phyloP scores from a whole-genome alignment of 1,139 yeast genomes.

The Saccharomycopsis phalli region DNA sequence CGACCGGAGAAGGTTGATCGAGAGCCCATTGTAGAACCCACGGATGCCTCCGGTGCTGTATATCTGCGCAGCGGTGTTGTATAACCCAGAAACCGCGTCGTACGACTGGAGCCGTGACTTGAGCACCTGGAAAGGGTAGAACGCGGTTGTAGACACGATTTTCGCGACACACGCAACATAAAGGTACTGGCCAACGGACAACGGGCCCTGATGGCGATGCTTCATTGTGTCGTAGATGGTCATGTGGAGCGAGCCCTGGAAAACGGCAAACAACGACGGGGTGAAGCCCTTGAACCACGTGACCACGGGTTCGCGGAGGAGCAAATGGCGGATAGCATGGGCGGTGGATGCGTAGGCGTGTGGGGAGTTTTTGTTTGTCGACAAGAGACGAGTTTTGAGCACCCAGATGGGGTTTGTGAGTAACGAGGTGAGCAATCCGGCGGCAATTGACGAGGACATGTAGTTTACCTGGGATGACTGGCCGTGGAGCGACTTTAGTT shows the following conservation, averaged over 20 bases:
- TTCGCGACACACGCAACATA: constrained; percentile 63
- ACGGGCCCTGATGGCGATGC: constrained; percentile 23
- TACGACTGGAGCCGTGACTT: constrained; percentile 68
- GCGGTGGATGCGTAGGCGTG: constrained; percentile 49
- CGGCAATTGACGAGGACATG: constrained; percentile 45
- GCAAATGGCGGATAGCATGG: constrained; percentile 48
- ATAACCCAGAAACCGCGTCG: constrained; percentile 26
- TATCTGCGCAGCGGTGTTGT: constrained; percentile 26
- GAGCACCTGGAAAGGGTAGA: constrained; percentile 83
- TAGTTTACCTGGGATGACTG: constrained; percentile 30
- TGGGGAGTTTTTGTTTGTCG: constrained; percentile 38
- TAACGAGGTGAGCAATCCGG: constrained; percentile 70
- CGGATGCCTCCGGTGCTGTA: constrained; percentile 37
- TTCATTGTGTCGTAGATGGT: constrained; percentile 75
- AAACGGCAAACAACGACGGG: constrained; percentile 76
- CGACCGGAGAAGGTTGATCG: constrained; percentile 52
- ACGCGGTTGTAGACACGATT: constrained; percentile 51
- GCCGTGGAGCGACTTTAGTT: constrained; percentile 34
- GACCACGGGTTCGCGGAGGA: constrained; percentile 50
- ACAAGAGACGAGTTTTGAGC: constrained; percentile 75
- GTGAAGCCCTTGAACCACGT: constrained; percentile 79
- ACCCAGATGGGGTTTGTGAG: constrained; percentile 93
- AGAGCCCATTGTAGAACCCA: constrained; percentile 76
- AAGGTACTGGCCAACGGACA: constrained; percentile 49
- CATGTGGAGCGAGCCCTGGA: constrained; percentile 85